phyloP scores from a whole-genome alignment of 1,284 basidiomycete species.

The Vanrija humicola region DNA sequence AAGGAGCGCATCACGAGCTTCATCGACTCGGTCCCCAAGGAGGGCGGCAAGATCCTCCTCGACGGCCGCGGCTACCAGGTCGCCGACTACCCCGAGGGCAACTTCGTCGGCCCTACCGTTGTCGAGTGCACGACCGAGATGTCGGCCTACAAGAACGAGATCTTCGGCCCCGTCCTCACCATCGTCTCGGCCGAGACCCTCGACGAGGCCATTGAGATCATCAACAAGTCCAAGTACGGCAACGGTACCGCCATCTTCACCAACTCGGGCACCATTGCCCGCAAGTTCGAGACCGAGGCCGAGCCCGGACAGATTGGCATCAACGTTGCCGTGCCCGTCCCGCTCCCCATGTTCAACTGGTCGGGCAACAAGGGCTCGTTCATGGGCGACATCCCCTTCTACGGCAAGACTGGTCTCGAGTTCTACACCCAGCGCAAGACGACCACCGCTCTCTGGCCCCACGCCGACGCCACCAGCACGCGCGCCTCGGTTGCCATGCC shows the following conservation, averaged over 20 bases:
- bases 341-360: conserved; percentile 69
- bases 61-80: conserved; percentile 75
- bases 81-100: conserved; percentile 77
- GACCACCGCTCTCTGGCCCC: conserved; percentile 44
- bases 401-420: conserved; percentile 60
- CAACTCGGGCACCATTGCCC: conserved; percentile 89
- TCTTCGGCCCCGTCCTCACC: conserved; percentile 88
- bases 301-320: conserved; percentile 92
- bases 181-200: conserved; percentile 77
- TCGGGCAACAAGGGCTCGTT: conserved; percentile 63
- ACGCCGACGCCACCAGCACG: conserved; percentile 38
- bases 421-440: conserved; percentile 43
- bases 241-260: conserved; percentile 97
- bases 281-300: conserved; percentile 84
- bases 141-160: conserved; percentile 91
- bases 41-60: conserved; percentile 83
- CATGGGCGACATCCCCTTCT: conserved; percentile 83
- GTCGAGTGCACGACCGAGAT: conserved; percentile 77
- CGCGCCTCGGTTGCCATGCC: conserved; percentile 39
- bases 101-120: conserved; percentile 92
- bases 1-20: conserved; percentile 73
- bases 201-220: conserved; percentile 84
- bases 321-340: conserved; percentile 87
- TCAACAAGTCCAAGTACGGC: conserved; percentile 82
- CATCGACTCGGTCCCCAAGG: conserved; percentile 73